Conservation (phyloP, 371 early-diverging fungal genomes). For the Mortierella sp. region DNA sequence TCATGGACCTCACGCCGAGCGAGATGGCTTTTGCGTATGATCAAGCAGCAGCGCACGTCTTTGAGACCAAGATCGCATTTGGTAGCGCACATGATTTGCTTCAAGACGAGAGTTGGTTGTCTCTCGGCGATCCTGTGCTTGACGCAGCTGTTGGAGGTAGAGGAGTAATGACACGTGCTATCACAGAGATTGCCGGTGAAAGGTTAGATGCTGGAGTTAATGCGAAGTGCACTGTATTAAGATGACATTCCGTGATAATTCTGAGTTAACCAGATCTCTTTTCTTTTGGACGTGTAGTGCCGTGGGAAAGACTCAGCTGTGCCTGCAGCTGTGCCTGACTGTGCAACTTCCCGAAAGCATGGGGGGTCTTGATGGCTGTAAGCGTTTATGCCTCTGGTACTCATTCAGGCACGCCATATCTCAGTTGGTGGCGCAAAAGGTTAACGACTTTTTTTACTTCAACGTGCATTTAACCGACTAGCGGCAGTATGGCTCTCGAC, state of each 20-base stretch:
- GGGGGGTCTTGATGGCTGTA: slow-evolving; percentile 77
- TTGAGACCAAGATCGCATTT: slow-evolving; percentile 35
- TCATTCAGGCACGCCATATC: not conserved
- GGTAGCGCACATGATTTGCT: slow-evolving; percentile 44
- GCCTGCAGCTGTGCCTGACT: slow-evolving; percentile 82
- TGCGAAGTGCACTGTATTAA: no score
- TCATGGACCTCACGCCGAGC: slow-evolving; percentile 32
- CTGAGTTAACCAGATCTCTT: not conserved
- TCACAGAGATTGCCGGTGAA: slow-evolving; percentile 78
- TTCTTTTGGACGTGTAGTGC: slow-evolving; percentile 60
- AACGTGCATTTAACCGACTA: slow-evolving; percentile 21
- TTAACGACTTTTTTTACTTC: not conserved
- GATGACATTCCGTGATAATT: not conserved
- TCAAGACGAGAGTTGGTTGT: slow-evolving; percentile 59
- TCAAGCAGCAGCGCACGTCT: slow-evolving; percentile 36
- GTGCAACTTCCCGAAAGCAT: slow-evolving; percentile 69
- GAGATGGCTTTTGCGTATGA: slow-evolving; percentile 36
- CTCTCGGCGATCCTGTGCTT: slow-evolving; percentile 67
- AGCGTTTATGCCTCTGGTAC: not conserved
- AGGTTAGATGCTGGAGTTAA: slow-evolving; percentile 56
- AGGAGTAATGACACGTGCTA: slow-evolving; percentile 71
- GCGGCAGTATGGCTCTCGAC: slow-evolving; percentile 75
- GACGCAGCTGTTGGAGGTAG: slow-evolving; percentile 67
- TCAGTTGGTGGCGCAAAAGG: not conserved
- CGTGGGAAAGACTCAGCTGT: slow-evolving; percentile 87